Conservation (phyloP, 331 rosid species). For the Arachis monticola region DNA sequence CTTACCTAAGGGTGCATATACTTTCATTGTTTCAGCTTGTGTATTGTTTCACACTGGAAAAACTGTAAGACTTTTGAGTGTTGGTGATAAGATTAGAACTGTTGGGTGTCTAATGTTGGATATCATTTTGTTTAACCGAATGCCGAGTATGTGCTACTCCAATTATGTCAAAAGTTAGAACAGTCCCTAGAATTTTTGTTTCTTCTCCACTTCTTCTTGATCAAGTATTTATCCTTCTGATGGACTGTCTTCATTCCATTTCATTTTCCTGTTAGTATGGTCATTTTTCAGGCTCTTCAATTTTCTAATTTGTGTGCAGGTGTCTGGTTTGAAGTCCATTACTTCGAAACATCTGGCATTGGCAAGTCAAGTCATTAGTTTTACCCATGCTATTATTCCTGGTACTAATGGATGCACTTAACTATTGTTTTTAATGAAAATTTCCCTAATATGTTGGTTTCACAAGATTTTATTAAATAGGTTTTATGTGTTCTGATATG, state of each 20-base stretch:
- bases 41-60: background rate
- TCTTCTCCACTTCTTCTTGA: constrained; percentile 4
- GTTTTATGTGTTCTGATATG: constrained; percentile 21
- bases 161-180: constrained; percentile 9
- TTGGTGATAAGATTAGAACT: background rate
- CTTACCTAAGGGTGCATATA: background rate
- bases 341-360: constrained; percentile 96
- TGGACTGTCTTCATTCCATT: constrained; percentile 16
- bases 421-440: constrained; percentile 13
- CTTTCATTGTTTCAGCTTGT: background rate
- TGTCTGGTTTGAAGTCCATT: constrained; percentile 98
- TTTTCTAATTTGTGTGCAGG: constrained; percentile 57
- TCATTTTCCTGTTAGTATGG: constrained; percentile 21
- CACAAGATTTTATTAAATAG: constrained; percentile 19
- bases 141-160: constrained; percentile 8
- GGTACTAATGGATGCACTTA: constrained; percentile 57
- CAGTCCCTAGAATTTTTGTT: background rate
- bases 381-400: constrained; percentile 77
- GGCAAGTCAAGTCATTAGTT: constrained; percentile 99
- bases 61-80: constrained; percentile 11
- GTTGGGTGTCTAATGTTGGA: constrained; percentile 14
- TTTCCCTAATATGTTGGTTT: constrained; percentile 11
- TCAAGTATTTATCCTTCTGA: constrained; percentile 4
- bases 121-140: constrained; percentile 17
- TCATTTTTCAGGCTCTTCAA: constrained; percentile 38